A percentile compares a stretch with the other conserved stretches of the same genome.
Conservation (phyloP, 2,329 filamentous ascomycete genomes). For the Scedosporium apiospermum region DNA sequence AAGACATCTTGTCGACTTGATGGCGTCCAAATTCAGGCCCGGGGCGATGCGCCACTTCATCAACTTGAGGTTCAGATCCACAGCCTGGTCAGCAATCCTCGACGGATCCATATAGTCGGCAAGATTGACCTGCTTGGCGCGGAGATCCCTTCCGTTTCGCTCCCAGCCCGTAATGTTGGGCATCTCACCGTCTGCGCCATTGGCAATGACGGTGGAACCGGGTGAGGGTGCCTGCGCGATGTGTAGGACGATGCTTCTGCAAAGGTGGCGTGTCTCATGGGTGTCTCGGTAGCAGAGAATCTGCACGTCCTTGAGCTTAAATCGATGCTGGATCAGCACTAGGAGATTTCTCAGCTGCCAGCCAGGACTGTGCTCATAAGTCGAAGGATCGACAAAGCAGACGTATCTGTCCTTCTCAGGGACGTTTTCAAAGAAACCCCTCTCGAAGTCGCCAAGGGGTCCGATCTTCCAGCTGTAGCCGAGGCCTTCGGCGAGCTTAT, state of each 20-base stretch:
- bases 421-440: conserved; percentile 72
- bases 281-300: conserved; percentile 87
- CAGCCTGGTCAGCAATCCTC: conserved; percentile 81
- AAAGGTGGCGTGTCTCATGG: conserved; percentile 63
- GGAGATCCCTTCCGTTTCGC: conserved; percentile 60
- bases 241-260: conserved; percentile 71
- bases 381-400: conserved; percentile 86
- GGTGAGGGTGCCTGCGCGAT: conserved; percentile 41
- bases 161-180: conserved; percentile 97
- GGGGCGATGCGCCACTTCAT: conserved; percentile 99
- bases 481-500: conserved; percentile 50
- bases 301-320: conserved; percentile 65
- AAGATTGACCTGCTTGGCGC: conserved; percentile 69
- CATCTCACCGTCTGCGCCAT: conserved; percentile 39
- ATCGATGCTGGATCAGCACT: conserved; percentile 74
- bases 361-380: conserved; percentile 75
- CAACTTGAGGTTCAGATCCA: conserved; percentile 91
- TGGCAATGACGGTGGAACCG: conserved; percentile 14
- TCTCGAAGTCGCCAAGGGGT: conserved; percentile 68
- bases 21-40: conserved; percentile 73
- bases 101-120: conserved; percentile 89
- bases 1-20: conserved; percentile 84
- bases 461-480: conserved; percentile 70
- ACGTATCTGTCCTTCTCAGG: conserved; percentile 69
- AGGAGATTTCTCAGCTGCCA: conserved; percentile 91